phyloP scores from a whole-genome alignment of 2,329 filamentous ascomycete species.

The Penicillium sp. region DNA sequence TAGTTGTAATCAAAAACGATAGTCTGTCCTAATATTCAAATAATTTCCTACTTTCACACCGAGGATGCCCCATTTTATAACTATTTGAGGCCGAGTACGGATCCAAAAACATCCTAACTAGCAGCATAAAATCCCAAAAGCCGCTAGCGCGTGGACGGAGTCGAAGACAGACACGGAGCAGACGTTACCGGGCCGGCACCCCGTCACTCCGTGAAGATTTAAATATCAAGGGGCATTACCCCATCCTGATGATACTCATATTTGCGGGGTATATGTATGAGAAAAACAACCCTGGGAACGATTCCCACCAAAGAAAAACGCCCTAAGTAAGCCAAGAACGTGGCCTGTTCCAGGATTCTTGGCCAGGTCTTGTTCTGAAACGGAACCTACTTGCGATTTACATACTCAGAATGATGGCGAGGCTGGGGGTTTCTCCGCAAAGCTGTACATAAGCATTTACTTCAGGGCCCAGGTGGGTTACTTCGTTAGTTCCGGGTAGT shows the following conservation, averaged over 20 bases:
- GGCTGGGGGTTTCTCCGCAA: background rate
- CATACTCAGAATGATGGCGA: background rate
- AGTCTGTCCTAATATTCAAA: background rate
- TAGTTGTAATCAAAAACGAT: background rate
- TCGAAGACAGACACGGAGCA: conserved; percentile 20
- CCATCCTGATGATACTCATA: background rate
- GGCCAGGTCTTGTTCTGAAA: background rate
- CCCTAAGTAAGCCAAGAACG: background rate
- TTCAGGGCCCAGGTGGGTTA: background rate
- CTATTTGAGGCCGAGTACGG: background rate
- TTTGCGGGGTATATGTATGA: background rate
- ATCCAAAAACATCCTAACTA: too few species aligned
- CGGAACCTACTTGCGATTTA: background rate
- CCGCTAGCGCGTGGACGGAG: background rate
- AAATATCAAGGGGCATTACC: background rate
- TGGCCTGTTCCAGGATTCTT: background rate
- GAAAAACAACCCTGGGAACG: background rate
- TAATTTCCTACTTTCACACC: too few species aligned
- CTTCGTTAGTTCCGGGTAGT: background rate
- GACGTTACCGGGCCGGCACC: background rate
- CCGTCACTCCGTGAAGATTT: background rate
- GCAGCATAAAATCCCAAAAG: too few species aligned
- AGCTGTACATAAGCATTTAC: background rate
- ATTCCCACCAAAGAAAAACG: background rate
- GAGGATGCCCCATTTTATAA: background rate